Base-by-base conservation (phyloP, 495 filamentous ascomycete genomes). In the Aspergillus saccharolyticus region DNA sequence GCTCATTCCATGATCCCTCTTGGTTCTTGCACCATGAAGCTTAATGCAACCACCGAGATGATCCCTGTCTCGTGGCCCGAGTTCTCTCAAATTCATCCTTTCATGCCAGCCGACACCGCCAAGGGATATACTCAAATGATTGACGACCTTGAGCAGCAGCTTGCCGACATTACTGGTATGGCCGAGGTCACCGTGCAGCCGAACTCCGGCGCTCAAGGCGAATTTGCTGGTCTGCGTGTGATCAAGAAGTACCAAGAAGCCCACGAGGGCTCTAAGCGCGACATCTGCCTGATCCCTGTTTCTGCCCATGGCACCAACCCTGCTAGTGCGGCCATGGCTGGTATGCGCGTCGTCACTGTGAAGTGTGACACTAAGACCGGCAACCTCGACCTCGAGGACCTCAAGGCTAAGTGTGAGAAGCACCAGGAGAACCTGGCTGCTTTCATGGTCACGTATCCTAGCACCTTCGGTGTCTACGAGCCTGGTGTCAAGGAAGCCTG, bases 21-120 rank as follows among this genome's bases (percentile, higher is more conserved):
- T n/a, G 94, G 94, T 24, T 97, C 95, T 17, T 98, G 94, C 79
- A 98, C 94, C 20, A 98, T 98, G 94, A 98, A 98, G 80, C 85
- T 98, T 44, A 98, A 98, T 67, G 91, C 89, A 55, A 95, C 93
- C 30, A 89, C 89, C 16, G 93, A 97, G 70, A 97, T 95, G 89
- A 82, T 89, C 10, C 89, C 94, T 18, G 78, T 97, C 55, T 91
- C 91, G 1, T 89, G 85, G 78, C 87, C 87, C 12, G 86, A 91
- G 64, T 93, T 96, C 72, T 83, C 90, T 46, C 84, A 87, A 48
- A 83, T 97, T 24, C 94, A 98, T 72, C 94, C 94, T 3, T 90
- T 91, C 64, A 83, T 83, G 19, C 87, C 88, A 1, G 61, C 73
- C 1, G 72, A 82, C 24, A 78, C 86, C 59, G 81, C 84, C 12